Evolutionary conservation across 371 early-diverging fungal genomes (phyloP), one percentile per base, ranked within the genome.

Genomic region (Haplosporangium sp.): DNA sequence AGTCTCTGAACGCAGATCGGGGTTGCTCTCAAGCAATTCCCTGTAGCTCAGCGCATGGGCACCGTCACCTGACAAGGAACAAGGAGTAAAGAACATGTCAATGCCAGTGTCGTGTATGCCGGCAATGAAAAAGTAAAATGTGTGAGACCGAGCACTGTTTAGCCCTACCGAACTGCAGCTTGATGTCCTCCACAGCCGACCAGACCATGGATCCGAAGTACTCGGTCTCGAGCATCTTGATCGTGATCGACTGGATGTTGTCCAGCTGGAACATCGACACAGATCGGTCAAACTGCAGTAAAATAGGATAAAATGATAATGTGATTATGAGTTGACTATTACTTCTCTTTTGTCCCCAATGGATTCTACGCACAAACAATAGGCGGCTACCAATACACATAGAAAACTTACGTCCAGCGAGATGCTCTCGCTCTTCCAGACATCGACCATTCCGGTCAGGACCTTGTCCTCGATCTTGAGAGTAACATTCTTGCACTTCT

Each of bases 171-270:
- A 72, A 61, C 37, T 59, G 65, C 14, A 79, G 54, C 18, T 54
- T 56, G 41, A 72, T 64, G 48, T 64, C 62, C 36, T 79, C 65
- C 16, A 64, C 64, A 16, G 65, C 73, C 21, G 72, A 59, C 79
- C 79, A 79, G 55, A 79, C 23, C 79, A 79, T 79, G n/a, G 67
- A 67, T 1, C 72, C 72, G 58, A 79, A 79, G 61, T 79, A 56
- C 59, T 79, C 73, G 2, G 67, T 13, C 42, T 72, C 73, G 8
- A 68, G 72, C 58, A 79, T 23, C 20, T 51, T 42, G 65, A 79
- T 50, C 6, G 61, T 18, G 45, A 79, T 64, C 6, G 68, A 55
- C 50, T 72, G 23, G 59, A 68, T 68, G 60, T 46, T 59, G 29
- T 79, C 79, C 56, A 79, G 11, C 59, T 68, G 69, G 48, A 79